Base-by-base conservation (phyloP, 2,329 filamentous ascomycete species). In the Leptodontidium sp. region DNA sequence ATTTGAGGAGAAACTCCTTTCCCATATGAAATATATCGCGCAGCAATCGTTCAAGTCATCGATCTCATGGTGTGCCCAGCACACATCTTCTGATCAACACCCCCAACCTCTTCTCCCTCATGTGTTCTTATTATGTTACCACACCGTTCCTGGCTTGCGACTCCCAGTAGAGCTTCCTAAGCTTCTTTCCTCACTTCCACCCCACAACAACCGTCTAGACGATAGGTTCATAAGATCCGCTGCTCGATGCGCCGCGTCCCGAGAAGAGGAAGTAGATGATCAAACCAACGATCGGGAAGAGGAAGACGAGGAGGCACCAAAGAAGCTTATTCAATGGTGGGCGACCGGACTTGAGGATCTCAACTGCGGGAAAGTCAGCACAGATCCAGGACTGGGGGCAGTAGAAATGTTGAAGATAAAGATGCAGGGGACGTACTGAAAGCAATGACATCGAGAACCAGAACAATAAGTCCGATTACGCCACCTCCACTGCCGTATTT, bases 261-360 rank as follows among this genome's bases (percentile, higher is more conserved):
- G 29, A 32, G 80, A 90, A 90, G 64, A 91, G 79, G 77, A 82
- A 90, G 80, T 90, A 91, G 78, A 90, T 79, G 74, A 89, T 78
- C 78, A 89, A 82, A 68, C 88, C 88, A 72, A 87, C 77, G 61
- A 91, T 81, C 6, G 88, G 88, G 81, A 90, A 89, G 71, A 90
- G 79, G 81, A 90, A 90, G 75, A 90, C 87, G 55, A 89, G 81
- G 0, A 90, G 80, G 58, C 83, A 86, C 88, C 88, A 91, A 35
- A 90, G 80, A 2, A 90, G 77, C 81, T 91, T 91, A 79, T 85
- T 81, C 24, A 80, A 77, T 17, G 84, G 80, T 5, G 88, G 83
- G 68, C 88, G 87, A 78, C 85, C 88, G 47, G 88, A 90, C 78
- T 90, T 86, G 67, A 90, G 80, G 71, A 90, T 85, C 79, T 90